Conservation (phyloP, 345 rosid species). For the Anastatica hierochuntica region DNA sequence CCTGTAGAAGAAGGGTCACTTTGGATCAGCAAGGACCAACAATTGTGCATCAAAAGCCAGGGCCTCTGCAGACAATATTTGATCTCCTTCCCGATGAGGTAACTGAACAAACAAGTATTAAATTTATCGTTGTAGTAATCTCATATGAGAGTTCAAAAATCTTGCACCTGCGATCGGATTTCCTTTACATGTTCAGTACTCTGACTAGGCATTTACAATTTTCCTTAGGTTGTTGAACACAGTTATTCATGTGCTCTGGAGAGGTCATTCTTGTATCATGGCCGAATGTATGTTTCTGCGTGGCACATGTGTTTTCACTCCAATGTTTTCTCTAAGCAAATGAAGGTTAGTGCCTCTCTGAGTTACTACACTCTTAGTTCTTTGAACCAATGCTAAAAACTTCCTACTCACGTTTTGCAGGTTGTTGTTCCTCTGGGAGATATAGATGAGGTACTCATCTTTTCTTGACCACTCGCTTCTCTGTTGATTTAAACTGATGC, state of each 20-base stretch:
- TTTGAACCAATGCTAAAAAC: not conserved
- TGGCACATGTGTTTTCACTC: conserved; percentile 99
- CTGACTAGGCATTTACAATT: too few species aligned
- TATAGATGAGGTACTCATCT: conserved; percentile 68
- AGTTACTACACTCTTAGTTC: not conserved
- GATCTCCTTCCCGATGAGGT: conserved; percentile 86
- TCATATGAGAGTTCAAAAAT: not conserved
- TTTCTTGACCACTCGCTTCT: conserved; percentile 10
- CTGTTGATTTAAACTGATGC: not conserved
- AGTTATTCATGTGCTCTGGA: conserved; percentile 96
- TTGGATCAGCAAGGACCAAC: conserved; percentile 78
- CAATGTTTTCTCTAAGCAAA: conserved; percentile 95
- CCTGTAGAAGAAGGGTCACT: conserved; percentile 61
- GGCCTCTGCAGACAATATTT: conserved; percentile 90
- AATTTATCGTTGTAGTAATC: not conserved
- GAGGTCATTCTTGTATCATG: conserved; percentile 96
- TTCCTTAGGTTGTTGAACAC: conserved; percentile 70
- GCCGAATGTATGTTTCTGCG: conserved; percentile 95
- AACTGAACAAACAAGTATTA: conserved; percentile 15
- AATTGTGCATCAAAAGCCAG: conserved; percentile 93
- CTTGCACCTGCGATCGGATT: not conserved
- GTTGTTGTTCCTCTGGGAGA: conserved; percentile 88
- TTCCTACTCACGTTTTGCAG: conserved; percentile 29
- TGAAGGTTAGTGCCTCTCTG: conserved; percentile 59
- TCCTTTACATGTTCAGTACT: too few species aligned